Evolutionary conservation across 2,329 filamentous ascomycete genomes (phyloP), one percentile per base, ranked within the genome.

Genomic region (Annulohypoxylon truncatum): DNA sequence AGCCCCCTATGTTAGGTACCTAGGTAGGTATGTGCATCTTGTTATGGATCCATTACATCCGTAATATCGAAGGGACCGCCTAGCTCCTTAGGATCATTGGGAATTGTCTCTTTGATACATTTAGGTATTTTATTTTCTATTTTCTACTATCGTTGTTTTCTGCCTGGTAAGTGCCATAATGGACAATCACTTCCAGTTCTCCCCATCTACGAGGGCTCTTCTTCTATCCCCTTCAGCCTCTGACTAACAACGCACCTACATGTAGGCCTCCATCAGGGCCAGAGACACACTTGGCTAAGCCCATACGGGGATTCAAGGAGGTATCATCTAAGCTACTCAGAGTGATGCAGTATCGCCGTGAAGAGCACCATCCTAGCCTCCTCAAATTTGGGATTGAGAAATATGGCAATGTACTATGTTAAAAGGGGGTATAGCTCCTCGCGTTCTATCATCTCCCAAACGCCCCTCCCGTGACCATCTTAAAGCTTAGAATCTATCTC

Each of bases 401-500:
- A 51, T 24, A 18, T 38, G 13, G 20, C 50, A 48, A 29, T 54
- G 57, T 61, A 57, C 52, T 40, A 54, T 28, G 54, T 38, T 64
- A 62, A 62, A 60, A 64, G 60, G 29, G 57, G 61, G 55, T 68
- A 68, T 70, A 68, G 52, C 48, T 65, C 53, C 54, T 52, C 56
- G 46, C 52, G 46, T 58, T 63, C 61, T 59, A 66, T 51, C 33
- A 15, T 61, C 64, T 66, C 56, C 40, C 24, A 61, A 59, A 58
- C 26, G 42, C 56, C 44, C 65, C 47, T 40, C 40, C 4, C 6
- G 24, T n/a, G 29, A 53, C n/a, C 28, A 28, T 59, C 56, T 85
- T 78, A 95, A 61, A 97, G 84, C 82, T 97, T 97, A 12, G 92
- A 82, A 68, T 92, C 93, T 64, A 90, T 83, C 64, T 97, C 95